phyloP scores from a whole-genome alignment of 2,329 filamentous ascomycete species.

The Colletotrichum caudatum region DNA sequence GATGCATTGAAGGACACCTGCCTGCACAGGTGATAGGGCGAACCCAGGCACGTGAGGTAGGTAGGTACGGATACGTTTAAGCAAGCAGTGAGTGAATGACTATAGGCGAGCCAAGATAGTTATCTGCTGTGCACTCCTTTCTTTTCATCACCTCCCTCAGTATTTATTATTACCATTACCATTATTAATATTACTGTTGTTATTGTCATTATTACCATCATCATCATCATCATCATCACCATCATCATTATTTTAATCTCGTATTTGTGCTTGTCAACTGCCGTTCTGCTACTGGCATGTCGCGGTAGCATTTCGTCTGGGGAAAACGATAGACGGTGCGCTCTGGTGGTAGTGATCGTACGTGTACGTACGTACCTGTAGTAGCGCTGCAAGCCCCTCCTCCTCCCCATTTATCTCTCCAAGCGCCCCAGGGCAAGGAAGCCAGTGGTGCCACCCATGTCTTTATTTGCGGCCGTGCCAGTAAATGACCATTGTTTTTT shows the following conservation, averaged over 20 bases:
- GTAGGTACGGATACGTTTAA: too few relatives aligned
- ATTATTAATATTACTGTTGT: too few relatives aligned
- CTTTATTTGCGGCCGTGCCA: neutral
- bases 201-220: too few relatives aligned
- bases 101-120: neutral
- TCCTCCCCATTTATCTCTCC: neutral
- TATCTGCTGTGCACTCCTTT: neutral
- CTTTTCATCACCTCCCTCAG: neutral
- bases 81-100: neutral
- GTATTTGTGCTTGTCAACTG: neutral
- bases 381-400: neutral
- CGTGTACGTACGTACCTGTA: too few relatives aligned
- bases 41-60: neutral
- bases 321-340: neutral
- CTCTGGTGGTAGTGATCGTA: neutral
- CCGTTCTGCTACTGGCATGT: neutral
- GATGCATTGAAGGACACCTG: neutral
- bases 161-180: too few relatives aligned
- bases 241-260: too few relatives aligned
- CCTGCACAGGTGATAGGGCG: neutral
- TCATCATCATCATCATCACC: too few relatives aligned
- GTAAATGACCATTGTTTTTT: constrained; percentile 1
- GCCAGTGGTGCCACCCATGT: constrained; percentile 8
- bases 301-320: neutral
- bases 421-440: neutral